Conservation (phyloP, 805 yeast species). For the Kregervanrija fluxuum region DNA sequence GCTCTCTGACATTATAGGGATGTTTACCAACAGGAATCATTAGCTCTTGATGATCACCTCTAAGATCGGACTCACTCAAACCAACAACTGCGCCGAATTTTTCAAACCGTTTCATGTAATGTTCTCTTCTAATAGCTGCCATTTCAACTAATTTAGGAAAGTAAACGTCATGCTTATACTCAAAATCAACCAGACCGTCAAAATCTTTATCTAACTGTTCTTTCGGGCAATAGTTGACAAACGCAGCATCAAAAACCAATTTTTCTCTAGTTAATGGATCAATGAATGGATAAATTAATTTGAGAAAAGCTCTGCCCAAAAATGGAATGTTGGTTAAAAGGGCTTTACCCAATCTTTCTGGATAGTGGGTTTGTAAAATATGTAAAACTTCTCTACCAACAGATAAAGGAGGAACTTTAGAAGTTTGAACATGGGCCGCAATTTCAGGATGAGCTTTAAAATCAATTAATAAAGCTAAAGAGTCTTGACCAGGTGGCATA, state of each 20-base stretch:
- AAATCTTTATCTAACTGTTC: conserved; percentile 78
- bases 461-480: conserved; percentile 84
- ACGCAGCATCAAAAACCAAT: conserved; percentile 85
- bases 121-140: conserved; percentile 50
- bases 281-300: conserved; percentile 88
- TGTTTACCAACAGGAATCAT: conserved; percentile 27
- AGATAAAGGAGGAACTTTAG: conserved; percentile 81
- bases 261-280: conserved; percentile 94
- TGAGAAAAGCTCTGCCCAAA: conserved; percentile 87
- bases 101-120: conserved; percentile 61
- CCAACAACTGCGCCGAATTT: conserved; percentile 72
- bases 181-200: conserved; percentile 82
- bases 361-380: conserved; percentile 94
- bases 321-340: conserved; percentile 88
- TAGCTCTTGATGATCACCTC: conserved; percentile 32
- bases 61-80: conserved; percentile 72
- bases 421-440: conserved; percentile 41
- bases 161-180: conserved; percentile 70
- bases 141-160: conserved; percentile 67
- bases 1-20: conserved; percentile 13
- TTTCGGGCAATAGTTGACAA: conserved; percentile 70
- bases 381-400: conserved; percentile 88
- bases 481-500: conserved; percentile 96
- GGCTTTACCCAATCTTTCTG: conserved; percentile 93
- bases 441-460: conserved; percentile 70